Evolutionary conservation across 495 filamentous ascomycete species (phyloP).

Genomic region (Peziza echinospora): DNA sequence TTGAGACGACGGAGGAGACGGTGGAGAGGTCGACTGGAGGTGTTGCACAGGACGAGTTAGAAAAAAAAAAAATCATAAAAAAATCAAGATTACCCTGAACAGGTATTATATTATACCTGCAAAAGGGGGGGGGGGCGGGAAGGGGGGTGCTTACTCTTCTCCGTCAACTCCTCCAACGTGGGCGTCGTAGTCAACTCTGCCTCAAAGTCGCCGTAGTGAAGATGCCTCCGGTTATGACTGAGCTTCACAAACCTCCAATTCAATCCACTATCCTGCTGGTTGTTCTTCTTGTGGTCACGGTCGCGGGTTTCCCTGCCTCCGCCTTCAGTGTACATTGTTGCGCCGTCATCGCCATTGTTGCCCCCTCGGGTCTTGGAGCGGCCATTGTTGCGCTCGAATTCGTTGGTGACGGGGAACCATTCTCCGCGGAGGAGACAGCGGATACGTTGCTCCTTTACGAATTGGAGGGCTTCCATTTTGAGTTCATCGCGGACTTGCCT

Average conservation of each 20-base stretch:
- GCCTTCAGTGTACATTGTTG: constrained; percentile 6
- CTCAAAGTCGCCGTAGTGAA: constrained; percentile 84
- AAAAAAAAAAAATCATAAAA: too few species aligned
- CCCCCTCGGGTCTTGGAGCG: constrained; percentile 13
- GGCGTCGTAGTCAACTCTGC: constrained; percentile 40
- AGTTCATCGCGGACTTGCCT: constrained; percentile 81
- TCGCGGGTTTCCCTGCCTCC: not conserved
- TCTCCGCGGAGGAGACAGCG: constrained; percentile 73
- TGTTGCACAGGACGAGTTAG: constrained; percentile 6
- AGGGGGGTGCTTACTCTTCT: constrained; percentile 39
- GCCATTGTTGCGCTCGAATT: constrained; percentile 22
- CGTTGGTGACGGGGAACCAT: constrained; percentile 54
- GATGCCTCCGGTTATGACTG: constrained; percentile 71
- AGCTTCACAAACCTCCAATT: constrained; percentile 68
- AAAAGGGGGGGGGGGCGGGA: not conserved
- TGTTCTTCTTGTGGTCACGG: not conserved
- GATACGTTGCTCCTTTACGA: constrained; percentile 89
- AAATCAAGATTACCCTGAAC: too few species aligned
- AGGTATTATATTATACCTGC: too few species aligned
- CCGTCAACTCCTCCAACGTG: constrained; percentile 45
- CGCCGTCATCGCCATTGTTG: not conserved
- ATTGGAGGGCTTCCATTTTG: constrained; percentile 76
- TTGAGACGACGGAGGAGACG: constrained; percentile 83
- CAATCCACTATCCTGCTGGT: constrained; percentile 1
- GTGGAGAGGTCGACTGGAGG: constrained; percentile 70